Evolutionary conservation across 495 filamentous ascomycete genomes (phyloP).

Genomic region (Pyrenula aspistea): DNA sequence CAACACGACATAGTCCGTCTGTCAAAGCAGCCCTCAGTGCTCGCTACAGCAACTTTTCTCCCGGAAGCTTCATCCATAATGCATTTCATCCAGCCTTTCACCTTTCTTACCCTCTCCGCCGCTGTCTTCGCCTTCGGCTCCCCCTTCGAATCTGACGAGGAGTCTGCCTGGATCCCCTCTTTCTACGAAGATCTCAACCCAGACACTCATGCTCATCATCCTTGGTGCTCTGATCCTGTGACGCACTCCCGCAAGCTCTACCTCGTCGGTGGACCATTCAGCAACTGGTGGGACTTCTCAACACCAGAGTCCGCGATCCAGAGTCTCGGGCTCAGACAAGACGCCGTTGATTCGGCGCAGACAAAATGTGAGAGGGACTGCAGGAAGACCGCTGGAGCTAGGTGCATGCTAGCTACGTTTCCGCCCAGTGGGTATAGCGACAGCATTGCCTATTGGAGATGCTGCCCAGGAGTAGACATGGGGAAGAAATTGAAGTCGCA

Average conservation of each 20-base stretch:
- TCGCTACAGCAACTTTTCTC: no score
- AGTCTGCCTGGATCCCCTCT: neutral
- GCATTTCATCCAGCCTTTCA: neutral
- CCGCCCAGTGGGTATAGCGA: neutral
- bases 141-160: neutral
- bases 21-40: no score
- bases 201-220: neutral
- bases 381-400: neutral
- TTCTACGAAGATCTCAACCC: neutral
- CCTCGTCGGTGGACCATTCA: neutral
- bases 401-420: neutral
- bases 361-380: neutral
- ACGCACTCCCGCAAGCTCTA: neutral
- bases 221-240: neutral
- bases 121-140: neutral
- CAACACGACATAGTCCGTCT: no score
- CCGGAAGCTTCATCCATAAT: no score
- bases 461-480: neutral
- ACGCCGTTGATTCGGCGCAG: neutral
- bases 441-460: neutral
- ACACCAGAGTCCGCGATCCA: neutral
- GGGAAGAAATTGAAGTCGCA: no score
- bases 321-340: neutral
- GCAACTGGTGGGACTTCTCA: neutral
- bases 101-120: neutral